Base-by-base conservation (phyloP, 75 land plant genomes). In the Selaginella tamariscina region DNA sequence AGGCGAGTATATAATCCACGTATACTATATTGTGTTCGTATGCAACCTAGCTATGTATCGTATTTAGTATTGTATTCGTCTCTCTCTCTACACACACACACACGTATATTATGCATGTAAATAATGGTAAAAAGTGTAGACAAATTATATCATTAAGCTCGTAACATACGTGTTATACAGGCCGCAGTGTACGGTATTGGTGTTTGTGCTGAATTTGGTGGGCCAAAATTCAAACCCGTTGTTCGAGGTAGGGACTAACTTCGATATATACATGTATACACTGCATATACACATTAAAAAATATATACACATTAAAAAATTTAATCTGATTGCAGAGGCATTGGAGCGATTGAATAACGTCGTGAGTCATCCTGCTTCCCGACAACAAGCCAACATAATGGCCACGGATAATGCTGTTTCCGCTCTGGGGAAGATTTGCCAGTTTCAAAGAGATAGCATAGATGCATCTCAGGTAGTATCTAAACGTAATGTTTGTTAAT, bases 371-470 rank as follows among this genome's bases (percentile, higher is more conserved):
- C 82, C 92, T n/a, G 73, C 72, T 79, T 85, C 92, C 32, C 65
- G 56, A 23, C 74, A 84, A 21, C 27, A 82, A 55, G 92, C 85
- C 9, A 85, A 85, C 73, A 39, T 83, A 21, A 83, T 88, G 92
- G 88, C 92, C 33, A 83, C 87, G 67, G 91, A 88, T 60, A 88
- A 88, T 85, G 91, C 91, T 69, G 85, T 88, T 63, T 88, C 91
- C 66, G 91, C 91, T 13, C 70, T 88, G 29, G 91, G 91, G 11
- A 88, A 88, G 69, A 85, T 88, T 44, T 88, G 88, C 49, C 82
- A 78, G 24, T 85, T 82, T 68, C 85, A 88, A 68, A 84, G 91
- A 20, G 85, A 83, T 21, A 77, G 83, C 56, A 82, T 88, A 24
- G 84, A 88, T 75, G 73, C 91, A 31, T 68, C 78, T 31, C 91